Conservation (phyloP, 2,329 filamentous ascomycete species). For the Fusarium nurragi region DNA sequence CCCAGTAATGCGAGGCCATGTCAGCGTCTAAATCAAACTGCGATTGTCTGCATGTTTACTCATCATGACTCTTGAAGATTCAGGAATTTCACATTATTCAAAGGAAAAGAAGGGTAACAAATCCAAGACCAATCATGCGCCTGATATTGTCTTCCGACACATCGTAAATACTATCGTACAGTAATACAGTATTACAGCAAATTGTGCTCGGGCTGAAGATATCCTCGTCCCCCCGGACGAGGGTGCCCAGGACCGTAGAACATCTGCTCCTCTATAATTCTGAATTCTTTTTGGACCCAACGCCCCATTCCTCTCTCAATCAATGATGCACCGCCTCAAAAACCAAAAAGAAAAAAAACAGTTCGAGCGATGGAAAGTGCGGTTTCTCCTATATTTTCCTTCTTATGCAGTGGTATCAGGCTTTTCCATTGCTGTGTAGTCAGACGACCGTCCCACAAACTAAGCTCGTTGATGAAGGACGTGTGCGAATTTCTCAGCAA, state of each 20-base stretch:
- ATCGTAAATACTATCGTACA: constrained; percentile 50
- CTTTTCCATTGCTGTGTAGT: constrained; percentile 2
- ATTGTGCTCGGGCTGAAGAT: constrained; percentile 24
- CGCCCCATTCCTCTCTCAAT: constrained; percentile 30
- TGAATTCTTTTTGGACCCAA: constrained; percentile 43
- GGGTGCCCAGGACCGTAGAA: constrained; percentile 24
- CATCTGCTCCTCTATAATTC: constrained; percentile 44
- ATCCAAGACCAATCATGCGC: constrained; percentile 40
- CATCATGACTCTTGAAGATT: neutral
- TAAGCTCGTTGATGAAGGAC: constrained; percentile 51
- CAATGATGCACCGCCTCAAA: constrained; percentile 37
- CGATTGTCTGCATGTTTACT: neutral
- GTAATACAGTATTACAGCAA: constrained; percentile 51
- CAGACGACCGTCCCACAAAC: constrained; percentile 1
- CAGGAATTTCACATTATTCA: neutral
- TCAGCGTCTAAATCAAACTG: constrained; percentile 39
- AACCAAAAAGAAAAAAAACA: constrained; percentile 39
- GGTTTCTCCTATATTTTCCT: constrained; percentile 24
- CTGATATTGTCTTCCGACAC: constrained; percentile 43
- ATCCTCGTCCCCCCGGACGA: constrained; percentile 43
- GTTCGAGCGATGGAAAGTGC: constrained; percentile 29
- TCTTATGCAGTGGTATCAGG: constrained; percentile 28
- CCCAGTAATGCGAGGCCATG: constrained; percentile 49
- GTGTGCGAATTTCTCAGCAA: constrained; percentile 51
- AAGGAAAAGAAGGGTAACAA: neutral